Percentiles rank a stretch among this genome's conserved stretches.
phyloP scores from a whole-genome alignment of 495 filamentous ascomycete genomes.

The Parathielavia appendiculata region DNA sequence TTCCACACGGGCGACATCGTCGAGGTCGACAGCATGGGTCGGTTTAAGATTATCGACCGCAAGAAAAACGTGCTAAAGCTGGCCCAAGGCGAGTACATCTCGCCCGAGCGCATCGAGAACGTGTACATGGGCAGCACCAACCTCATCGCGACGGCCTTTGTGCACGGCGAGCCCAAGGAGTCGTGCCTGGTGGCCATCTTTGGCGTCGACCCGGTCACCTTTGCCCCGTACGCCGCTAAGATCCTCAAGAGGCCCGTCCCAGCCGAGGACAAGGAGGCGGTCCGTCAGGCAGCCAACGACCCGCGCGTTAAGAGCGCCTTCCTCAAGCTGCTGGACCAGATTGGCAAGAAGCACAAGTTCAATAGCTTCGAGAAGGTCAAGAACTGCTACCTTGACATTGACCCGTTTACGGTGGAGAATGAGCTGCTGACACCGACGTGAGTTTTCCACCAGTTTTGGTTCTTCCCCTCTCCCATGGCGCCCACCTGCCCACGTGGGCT shows the following conservation, averaged over 20 bases:
- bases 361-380: slow-evolving; percentile 82
- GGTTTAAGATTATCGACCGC: slow-evolving; percentile 90
- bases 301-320: slow-evolving; percentile 66
- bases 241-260: slow-evolving; percentile 63
- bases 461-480: too few species aligned
- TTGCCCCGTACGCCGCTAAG: slow-evolving; percentile 71
- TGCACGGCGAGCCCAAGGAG: slow-evolving; percentile 87
- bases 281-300: slow-evolving; percentile 62
- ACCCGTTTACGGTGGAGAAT: slow-evolving; percentile 93
- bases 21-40: slow-evolving; percentile 73
- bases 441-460: slow-evolving; percentile 38
- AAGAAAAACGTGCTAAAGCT: slow-evolving; percentile 98
- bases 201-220: slow-evolving; percentile 74
- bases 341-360: slow-evolving; percentile 80
- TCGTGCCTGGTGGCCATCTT: slow-evolving; percentile 81
- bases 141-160: slow-evolving; percentile 73
- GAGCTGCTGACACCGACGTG: slow-evolving; percentile 94
- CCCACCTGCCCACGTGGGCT: not conserved
- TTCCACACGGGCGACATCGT: slow-evolving; percentile 94
- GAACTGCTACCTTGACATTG: slow-evolving; percentile 68
- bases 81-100: slow-evolving; percentile 96
- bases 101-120: slow-evolving; percentile 94
- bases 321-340: slow-evolving; percentile 70
- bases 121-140: slow-evolving; percentile 75
- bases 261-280: slow-evolving; percentile 55